Evolutionary conservation across 495 filamentous ascomycete species (phyloP), one percentile per base, ranked within the genome.

Genomic region (Neurospora discreta): DNA sequence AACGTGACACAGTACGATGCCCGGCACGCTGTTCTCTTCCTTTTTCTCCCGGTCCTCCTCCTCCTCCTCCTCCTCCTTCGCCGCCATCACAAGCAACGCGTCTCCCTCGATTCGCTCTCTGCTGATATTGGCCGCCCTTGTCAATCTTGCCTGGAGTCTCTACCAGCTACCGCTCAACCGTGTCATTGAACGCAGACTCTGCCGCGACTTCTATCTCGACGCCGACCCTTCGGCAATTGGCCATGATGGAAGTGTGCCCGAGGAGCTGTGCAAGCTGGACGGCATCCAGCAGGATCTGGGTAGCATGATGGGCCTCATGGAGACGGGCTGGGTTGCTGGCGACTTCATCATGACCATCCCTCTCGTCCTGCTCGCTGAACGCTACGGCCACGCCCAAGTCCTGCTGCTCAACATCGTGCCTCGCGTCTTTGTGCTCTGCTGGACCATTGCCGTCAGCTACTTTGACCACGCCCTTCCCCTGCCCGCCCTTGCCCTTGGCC

Each of bases 291-390:
- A 80, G 72, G 73, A 76, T 13, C 76, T 86, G 20, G 84, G 83
- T 18, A 80, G 81, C 79, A 75, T 84, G 10, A 80, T 83, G 68
- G 84, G 85, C 0, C 74, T 70, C 30, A 80, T 82, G 77, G 83
- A 85, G 72, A 82, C 80, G 10, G 60, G 77, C 5, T 85, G 83
- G 82, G 81, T 83, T 40, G 82, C 78, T 33, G 82, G 83, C n/a
- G 82, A 85, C 69, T 82, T 84, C 26, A 15, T 83, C 58, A 82
- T 83, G 81, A 84, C 83, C 6, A 82, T 85, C 39, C 83, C 83
- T 4, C 75, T 85, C 15, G 78, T 81, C 23, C 80, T 79, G 41
- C 71, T 83, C 3, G 80, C 81, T 5, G 81, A 82, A 42, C 77
- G 76, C 15, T 81, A 81, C 36, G 83, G 83, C 6, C 75, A 75